phyloP scores from a whole-genome alignment of 2,329 filamentous ascomycete genomes.

The Cryphonectria japonica region DNA sequence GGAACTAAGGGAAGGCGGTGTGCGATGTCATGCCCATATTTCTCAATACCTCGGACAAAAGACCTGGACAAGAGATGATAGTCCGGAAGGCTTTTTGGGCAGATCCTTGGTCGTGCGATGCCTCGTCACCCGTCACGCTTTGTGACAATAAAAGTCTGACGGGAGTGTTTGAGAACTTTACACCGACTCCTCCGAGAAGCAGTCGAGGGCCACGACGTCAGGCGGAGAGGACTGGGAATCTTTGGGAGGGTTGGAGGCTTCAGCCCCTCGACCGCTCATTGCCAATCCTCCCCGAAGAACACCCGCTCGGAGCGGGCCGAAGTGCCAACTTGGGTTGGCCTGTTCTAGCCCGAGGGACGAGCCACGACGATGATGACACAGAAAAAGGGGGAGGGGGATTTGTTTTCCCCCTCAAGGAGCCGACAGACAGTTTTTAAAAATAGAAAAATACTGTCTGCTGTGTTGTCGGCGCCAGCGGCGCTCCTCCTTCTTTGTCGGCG shows the following conservation, averaged over 20 bases:
- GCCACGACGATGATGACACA: not conserved
- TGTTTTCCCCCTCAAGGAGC: not conserved
- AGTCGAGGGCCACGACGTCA: not conserved
- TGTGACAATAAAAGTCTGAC: not conserved
- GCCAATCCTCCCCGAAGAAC: not conserved
- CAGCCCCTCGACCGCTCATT: not conserved
- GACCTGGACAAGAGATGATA: not conserved
- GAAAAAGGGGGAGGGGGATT: not conserved
- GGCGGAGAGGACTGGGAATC: not conserved
- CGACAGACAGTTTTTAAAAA: not conserved
- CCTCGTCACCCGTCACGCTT: not conserved
- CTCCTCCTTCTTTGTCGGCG: not conserved
- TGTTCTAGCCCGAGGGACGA: not conserved
- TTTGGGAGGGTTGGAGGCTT: no score
- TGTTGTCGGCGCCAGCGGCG: not conserved
- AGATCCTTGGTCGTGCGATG: not conserved
- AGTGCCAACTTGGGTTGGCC: not conserved
- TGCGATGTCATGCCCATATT: not conserved
- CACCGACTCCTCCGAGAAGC: not conserved
- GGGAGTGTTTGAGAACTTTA: not conserved
- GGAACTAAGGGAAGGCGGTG: not conserved
- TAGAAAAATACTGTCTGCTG: not conserved
- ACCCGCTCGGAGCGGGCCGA: slow-evolving; percentile 13
- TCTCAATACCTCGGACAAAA: not conserved
- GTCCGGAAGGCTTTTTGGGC: not conserved